A percentile compares a stretch with the other conserved stretches of the same genome.
phyloP scores from a whole-genome alignment of 1,284 basidiomycete species.

The Ceratobasidium sp. region DNA sequence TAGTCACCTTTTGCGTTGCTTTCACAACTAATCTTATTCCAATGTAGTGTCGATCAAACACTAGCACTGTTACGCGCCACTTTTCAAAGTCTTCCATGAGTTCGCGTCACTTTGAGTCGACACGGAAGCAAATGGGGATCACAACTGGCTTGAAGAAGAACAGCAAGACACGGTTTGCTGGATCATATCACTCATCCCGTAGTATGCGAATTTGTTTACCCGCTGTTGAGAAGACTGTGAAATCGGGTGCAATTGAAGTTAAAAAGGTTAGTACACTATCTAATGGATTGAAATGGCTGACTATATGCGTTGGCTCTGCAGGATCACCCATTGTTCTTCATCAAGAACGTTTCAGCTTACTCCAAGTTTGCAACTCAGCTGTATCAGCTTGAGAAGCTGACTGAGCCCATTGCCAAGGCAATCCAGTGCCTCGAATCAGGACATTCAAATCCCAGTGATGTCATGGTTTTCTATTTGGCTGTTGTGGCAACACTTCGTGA shows the following conservation, averaged over 20 bases:
- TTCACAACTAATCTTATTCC: not conserved
- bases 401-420: constrained; percentile 42
- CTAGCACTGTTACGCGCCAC: constrained; percentile 49
- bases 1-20: not conserved
- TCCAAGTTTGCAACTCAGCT: not conserved
- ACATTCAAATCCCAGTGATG: constrained; percentile 39
- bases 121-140: constrained; percentile 46
- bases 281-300: not conserved
- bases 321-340: constrained; percentile 13
- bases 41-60: constrained; percentile 38
- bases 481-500: constrained; percentile 32
- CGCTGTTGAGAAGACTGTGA: not conserved
- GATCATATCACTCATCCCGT: constrained; percentile 48
- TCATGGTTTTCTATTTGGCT: constrained; percentile 41
- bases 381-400: constrained; percentile 23
- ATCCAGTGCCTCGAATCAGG: constrained; percentile 45
- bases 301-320: not conserved
- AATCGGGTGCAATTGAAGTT: not conserved
- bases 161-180: constrained; percentile 56
- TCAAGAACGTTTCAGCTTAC: not conserved
- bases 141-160: constrained; percentile 54
- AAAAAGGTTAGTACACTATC: constrained; percentile 22
- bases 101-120: constrained; percentile 50
- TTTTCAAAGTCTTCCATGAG: constrained; percentile 54
- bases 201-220: constrained; percentile 7